A percentile compares a stretch with the other conserved stretches of the same genome.
Conservation (phyloP, 352 stramenopile genomes). For the Blastocystis sp. region DNA sequence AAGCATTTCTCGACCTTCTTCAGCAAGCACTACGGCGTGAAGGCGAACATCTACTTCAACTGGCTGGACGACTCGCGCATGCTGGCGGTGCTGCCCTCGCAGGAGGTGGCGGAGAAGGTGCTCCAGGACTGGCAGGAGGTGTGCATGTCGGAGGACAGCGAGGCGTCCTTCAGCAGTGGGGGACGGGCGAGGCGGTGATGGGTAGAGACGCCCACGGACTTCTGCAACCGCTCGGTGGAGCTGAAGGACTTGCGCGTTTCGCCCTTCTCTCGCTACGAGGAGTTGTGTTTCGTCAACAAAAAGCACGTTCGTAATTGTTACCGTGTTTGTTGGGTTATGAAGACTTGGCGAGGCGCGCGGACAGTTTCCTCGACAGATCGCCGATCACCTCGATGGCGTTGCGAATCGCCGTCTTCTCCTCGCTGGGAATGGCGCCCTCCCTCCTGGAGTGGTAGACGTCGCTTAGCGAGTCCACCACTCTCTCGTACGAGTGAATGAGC, state of each 20-base stretch:
- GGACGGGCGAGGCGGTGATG: not conserved
- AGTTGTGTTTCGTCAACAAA: slow-evolving; percentile 68
- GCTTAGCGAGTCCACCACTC: not conserved
- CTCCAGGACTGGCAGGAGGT: not conserved
- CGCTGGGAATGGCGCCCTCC: not conserved
- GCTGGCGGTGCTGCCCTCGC: slow-evolving; percentile 11
- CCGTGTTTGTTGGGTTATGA: slow-evolving; percentile 20
- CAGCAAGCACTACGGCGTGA: slow-evolving; percentile 17
- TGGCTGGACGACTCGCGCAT: slow-evolving; percentile 49
- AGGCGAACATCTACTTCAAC: slow-evolving; percentile 2
- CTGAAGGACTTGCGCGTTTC: slow-evolving; percentile 42
- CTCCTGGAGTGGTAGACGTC: slow-evolving; percentile 27
- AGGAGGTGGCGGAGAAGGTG: not conserved
- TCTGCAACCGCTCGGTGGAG: slow-evolving; percentile 27
- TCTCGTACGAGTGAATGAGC: slow-evolving; percentile 46
- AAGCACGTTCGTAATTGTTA: slow-evolving; percentile 46
- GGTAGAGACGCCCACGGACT: slow-evolving; percentile 50
- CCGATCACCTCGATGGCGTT: not conserved
- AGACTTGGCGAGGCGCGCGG: not conserved
- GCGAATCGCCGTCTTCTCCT: not conserved
- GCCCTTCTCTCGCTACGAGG: slow-evolving; percentile 23
- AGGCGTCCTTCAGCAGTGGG: not conserved
- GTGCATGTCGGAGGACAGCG: slow-evolving; percentile 26
- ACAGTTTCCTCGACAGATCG: not conserved
- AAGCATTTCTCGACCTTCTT: slow-evolving; percentile 58